These are phyloP conservation scores for Aulographum hederae DNA, from an alignment of 2,329 filamentous ascomycete genomes.

Conservation along the genomic window DNA sequence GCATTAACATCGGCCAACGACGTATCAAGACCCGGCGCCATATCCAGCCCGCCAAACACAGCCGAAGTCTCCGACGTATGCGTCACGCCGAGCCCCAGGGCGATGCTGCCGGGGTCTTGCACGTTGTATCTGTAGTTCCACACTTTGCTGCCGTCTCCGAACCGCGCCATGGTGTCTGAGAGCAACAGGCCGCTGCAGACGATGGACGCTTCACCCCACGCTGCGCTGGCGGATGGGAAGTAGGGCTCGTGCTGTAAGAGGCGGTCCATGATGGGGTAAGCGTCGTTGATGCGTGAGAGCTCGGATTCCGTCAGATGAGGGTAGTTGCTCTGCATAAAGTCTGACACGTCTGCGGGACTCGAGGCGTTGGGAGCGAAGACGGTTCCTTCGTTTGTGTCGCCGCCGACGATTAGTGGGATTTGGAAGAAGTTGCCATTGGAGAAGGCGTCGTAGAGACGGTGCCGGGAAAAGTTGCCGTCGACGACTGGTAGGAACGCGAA, in stretches of 20 bases:
- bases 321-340: not conserved
- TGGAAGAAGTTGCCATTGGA: constrained; percentile 34
- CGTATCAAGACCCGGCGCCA: constrained; percentile 19
- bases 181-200: not conserved
- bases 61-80: constrained; percentile 1
- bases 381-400: constrained; percentile 67
- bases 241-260: not conserved
- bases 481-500: constrained; percentile 49
- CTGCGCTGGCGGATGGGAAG: not conserved
- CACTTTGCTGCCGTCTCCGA: constrained; percentile 37
- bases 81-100: constrained; percentile 7
- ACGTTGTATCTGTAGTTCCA: constrained; percentile 60
- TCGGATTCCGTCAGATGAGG: not conserved
- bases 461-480: constrained; percentile 42
- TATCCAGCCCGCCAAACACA: constrained; percentile 1
- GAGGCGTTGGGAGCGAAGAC: constrained; percentile 53
- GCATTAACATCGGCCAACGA: constrained; percentile 2
- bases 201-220: not conserved
- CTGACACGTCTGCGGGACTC: not conserved
- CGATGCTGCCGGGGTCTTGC: constrained; percentile 34
- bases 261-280: not conserved
- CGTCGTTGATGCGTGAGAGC: not conserved
- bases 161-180: constrained; percentile 31
- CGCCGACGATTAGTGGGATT: constrained; percentile 47
- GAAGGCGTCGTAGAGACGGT: constrained; percentile 42